These are phyloP conservation scores for Pterocarpus santalinus DNA, from an alignment of 306 rosid genomes.

Conservation along the genomic window DNA sequence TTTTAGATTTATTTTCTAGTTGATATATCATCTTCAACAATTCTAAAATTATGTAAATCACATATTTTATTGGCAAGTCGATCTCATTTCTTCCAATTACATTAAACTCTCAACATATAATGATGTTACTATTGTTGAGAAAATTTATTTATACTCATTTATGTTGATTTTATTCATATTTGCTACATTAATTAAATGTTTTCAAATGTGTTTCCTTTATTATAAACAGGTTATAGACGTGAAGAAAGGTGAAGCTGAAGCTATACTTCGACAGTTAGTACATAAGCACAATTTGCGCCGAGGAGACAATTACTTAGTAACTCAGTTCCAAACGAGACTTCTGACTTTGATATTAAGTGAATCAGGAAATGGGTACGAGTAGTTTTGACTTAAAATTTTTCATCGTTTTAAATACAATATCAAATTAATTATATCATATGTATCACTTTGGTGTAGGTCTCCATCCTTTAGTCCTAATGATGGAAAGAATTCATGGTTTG, in stretches of 20 bases:
- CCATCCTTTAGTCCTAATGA: background rate
- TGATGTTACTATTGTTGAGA: background rate
- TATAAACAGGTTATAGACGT: conserved; percentile 29
- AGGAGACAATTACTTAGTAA: background rate
- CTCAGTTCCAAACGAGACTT: conserved; percentile 18
- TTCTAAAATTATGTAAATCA: too few relatives aligned
- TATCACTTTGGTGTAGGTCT: background rate
- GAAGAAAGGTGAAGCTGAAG: conserved; percentile 42
- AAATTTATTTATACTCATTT: background rate
- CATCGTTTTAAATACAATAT: background rate
- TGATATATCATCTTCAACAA: background rate
- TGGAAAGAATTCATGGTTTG: conserved; percentile 24
- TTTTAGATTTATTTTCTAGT: background rate
- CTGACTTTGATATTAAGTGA: conserved; percentile 29
- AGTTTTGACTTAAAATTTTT: background rate
- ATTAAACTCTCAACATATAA: conserved; percentile 15
- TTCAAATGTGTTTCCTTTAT: background rate
- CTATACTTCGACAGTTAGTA: conserved; percentile 21
- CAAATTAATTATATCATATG: background rate
- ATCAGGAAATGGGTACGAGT: conserved; percentile 24
- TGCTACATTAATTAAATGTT: background rate
- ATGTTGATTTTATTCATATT: background rate
- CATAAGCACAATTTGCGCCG: background rate
- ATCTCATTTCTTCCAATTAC: too few relatives aligned
- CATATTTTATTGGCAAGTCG: too few relatives aligned